Evolutionary conservation across 768 basidiomycete genomes (phyloP).

Genomic region (Harrya chromipes): DNA sequence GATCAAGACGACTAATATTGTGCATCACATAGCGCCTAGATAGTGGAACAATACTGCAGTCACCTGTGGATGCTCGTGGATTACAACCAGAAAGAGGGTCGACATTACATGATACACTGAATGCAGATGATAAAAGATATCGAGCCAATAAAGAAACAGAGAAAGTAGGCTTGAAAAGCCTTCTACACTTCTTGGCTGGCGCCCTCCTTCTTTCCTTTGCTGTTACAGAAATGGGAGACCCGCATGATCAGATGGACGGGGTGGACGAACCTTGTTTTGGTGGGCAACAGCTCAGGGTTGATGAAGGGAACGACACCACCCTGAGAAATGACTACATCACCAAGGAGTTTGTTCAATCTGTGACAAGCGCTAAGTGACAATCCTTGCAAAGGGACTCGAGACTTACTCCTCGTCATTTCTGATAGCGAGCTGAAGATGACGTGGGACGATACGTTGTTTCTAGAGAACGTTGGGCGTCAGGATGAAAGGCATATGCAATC

Average conservation of each 20-base stretch:
- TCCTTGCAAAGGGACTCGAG: background rate
- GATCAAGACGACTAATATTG: too few species aligned
- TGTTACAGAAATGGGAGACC: conserved; percentile 11
- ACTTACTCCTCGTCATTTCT: conserved; percentile 84
- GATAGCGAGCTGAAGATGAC: conserved; percentile 90
- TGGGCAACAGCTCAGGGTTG: conserved; percentile 41
- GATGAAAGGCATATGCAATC: background rate
- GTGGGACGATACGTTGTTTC: conserved; percentile 93
- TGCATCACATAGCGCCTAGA: too few species aligned
- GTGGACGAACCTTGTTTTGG: conserved; percentile 26
- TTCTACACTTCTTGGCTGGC: conserved; percentile 32
- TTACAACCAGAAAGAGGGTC: conserved; percentile 14
- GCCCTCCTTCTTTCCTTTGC: conserved; percentile 36
- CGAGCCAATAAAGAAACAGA: conserved; percentile 18
- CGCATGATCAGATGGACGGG: background rate
- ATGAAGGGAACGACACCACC: conserved; percentile 81
- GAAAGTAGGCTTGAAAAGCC: background rate
- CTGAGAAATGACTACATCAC: conserved; percentile 85
- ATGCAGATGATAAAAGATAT: conserved; percentile 30
- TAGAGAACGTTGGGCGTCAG: conserved; percentile 22
- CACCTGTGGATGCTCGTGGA: conserved; percentile 5
- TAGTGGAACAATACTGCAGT: background rate
- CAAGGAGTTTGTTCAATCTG: conserved; percentile 77
- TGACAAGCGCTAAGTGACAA: background rate
- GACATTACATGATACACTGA: conserved; percentile 29